These are phyloP conservation scores for Lyophyllum shimeji DNA, from an alignment of 768 basidiomycete species.

Conservation along the genomic window DNA sequence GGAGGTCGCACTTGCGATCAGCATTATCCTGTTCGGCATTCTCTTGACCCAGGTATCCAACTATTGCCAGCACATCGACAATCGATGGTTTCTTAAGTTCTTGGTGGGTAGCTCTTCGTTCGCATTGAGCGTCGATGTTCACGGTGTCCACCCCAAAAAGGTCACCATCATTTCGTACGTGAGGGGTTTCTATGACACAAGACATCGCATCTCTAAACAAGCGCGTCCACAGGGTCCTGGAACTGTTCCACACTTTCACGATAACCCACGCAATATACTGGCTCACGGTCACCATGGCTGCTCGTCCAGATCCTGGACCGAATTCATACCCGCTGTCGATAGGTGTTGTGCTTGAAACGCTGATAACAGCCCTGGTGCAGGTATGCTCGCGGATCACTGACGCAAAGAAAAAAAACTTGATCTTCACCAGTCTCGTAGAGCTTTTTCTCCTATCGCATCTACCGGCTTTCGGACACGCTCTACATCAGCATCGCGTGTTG, in stretches of 20 bases:
- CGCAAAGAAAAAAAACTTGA: neutral
- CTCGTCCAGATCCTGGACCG: constrained; percentile 4
- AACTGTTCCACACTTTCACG: constrained; percentile 19
- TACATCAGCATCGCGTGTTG: constrained; percentile 16
- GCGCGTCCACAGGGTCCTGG: constrained; percentile 13
- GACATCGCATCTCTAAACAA: neutral
- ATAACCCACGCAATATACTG: constrained; percentile 18
- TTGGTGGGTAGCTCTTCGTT: constrained; percentile 4
- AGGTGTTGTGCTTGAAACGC: constrained; percentile 16
- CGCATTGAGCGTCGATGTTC: neutral
- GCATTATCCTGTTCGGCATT: constrained; percentile 13
- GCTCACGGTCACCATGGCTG: constrained; percentile 15
- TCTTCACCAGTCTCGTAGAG: constrained; percentile 3
- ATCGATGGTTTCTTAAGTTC: constrained; percentile 9
- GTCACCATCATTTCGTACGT: constrained; percentile 4
- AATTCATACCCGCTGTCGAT: constrained; percentile 22
- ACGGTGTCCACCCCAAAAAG: neutral
- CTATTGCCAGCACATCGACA: constrained; percentile 12
- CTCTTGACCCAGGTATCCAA: constrained; percentile 12
- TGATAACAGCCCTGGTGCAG: constrained; percentile 21
- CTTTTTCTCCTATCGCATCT: constrained; percentile 25
- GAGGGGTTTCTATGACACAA: neutral
- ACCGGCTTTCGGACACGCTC: constrained; percentile 16
- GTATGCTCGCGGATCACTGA: constrained; percentile 5
- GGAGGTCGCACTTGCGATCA: constrained; percentile 14